These are phyloP conservation scores for Wickerhamiella australiensis DNA, from an alignment of 805 yeast genomes.

Conservation along the genomic window DNA sequence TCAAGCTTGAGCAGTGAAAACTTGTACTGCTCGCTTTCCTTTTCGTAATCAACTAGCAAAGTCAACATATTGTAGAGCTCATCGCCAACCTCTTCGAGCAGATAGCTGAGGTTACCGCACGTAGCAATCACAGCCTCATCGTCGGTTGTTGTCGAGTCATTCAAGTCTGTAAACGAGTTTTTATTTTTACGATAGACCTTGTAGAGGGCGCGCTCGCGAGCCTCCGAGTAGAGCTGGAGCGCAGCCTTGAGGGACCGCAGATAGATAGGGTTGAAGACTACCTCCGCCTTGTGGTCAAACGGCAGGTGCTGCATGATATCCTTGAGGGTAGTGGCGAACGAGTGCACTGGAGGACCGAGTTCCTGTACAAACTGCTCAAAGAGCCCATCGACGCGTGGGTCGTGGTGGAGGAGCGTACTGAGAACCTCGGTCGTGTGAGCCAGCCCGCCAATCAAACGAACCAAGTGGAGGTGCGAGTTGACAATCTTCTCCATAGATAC, in stretches of 20 bases:
- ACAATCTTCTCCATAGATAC: constrained; percentile 26
- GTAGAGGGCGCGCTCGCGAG: constrained; percentile 46
- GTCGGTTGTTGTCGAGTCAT: constrained; percentile 37
- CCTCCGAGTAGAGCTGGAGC: constrained; percentile 41
- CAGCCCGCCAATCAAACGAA: constrained; percentile 53
- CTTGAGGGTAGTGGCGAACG: constrained; percentile 50
- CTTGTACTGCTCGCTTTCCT: not conserved
- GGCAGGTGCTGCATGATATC: constrained; percentile 46
- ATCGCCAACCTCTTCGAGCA: constrained; percentile 48
- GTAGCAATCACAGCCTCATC: constrained; percentile 76
- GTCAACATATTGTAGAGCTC: constrained; percentile 43
- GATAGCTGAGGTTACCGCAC: constrained; percentile 65
- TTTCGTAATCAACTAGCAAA: constrained; percentile 32
- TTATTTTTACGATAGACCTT: constrained; percentile 37
- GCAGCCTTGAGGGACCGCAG: constrained; percentile 36
- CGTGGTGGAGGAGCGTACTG: constrained; percentile 37
- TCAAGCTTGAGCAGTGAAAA: not conserved
- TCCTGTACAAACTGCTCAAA: constrained; percentile 56
- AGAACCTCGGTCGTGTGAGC: constrained; percentile 58
- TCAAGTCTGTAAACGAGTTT: not conserved
- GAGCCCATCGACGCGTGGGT: constrained; percentile 30
- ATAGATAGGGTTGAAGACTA: constrained; percentile 36
- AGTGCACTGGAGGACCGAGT: constrained; percentile 60
- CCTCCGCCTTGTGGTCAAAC: constrained; percentile 32
- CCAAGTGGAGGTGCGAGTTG: constrained; percentile 39